Percentiles rank a stretch among this genome's conserved stretches.
Evolutionary conservation across 176 grass and related monocot species (phyloP).

Genomic region (Triticum dicoccoides): DNA sequence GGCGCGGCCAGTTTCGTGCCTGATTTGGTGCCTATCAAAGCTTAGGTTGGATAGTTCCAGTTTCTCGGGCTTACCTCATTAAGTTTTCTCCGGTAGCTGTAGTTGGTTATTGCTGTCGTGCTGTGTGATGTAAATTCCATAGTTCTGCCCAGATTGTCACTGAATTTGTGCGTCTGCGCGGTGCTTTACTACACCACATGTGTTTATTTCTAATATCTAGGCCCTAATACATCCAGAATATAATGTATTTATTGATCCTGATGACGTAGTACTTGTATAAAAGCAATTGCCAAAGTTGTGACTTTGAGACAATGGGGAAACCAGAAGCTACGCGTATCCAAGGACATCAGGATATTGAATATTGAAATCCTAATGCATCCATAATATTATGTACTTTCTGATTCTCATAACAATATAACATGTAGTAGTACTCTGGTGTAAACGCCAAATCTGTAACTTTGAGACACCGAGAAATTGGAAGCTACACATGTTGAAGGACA

Average conservation of each 20-base stretch:
- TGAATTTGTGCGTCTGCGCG: not conserved
- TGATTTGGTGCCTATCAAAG: not conserved
- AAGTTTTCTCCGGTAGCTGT: not conserved
- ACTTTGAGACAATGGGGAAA: not conserved
- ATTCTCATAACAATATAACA: not conserved
- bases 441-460: not conserved
- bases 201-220: slow-evolving; percentile 13
- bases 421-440: not conserved
- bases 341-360: not conserved
- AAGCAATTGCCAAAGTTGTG: not conserved
- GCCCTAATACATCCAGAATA: not conserved
- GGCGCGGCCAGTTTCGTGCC: not conserved
- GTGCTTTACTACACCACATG: not conserved
- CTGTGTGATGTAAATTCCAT: not conserved
- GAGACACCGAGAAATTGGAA: not conserved
- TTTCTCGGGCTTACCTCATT: not conserved
- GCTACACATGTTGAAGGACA: not conserved
- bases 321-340: not conserved
- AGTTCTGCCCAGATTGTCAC: not conserved
- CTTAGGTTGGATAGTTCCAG: not conserved
- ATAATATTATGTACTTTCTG: not conserved
- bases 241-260: not conserved
- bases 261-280: not conserved
- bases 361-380: not conserved
- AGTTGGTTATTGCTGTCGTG: not conserved